A percentile compares a stretch with the other conserved stretches of the same genome.
Conservation (phyloP, 2,329 filamentous ascomycete genomes). For the Chaetomium sp. region DNA sequence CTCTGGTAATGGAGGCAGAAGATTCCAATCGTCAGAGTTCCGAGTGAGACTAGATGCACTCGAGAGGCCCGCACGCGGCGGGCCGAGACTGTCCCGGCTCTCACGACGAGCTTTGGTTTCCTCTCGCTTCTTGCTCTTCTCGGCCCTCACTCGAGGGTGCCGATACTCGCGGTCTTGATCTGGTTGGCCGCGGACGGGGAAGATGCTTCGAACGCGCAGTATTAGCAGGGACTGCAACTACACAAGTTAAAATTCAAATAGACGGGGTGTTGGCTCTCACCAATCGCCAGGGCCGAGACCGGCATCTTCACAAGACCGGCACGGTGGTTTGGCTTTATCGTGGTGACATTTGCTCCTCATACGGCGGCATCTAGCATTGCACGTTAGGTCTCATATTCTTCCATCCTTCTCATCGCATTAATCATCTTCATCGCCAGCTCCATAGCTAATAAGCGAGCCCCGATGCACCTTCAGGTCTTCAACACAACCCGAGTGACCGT, state of each 20-base stretch:
- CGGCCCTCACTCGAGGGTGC: slow-evolving; percentile 45
- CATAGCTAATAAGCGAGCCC: too few species aligned
- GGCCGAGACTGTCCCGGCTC: slow-evolving; percentile 27
- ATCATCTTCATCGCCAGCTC: too few species aligned
- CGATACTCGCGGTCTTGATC: slow-evolving; percentile 51
- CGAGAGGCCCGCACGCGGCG: slow-evolving; percentile 7
- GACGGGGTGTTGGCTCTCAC: slow-evolving; percentile 30
- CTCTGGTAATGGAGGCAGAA: slow-evolving; percentile 42
- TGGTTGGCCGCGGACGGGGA: slow-evolving; percentile 46
- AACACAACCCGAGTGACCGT: too few species aligned
- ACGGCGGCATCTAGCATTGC: slow-evolving; percentile 41
- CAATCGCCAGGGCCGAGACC: slow-evolving; percentile 44
- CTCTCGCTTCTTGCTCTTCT: slow-evolving; percentile 39
- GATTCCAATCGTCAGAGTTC: slow-evolving; percentile 40
- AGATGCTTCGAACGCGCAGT: slow-evolving; percentile 34
- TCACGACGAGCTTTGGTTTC: slow-evolving; percentile 32
- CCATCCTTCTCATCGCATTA: too few species aligned
- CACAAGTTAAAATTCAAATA: not conserved
- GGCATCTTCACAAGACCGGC: slow-evolving; percentile 45
- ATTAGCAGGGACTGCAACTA: slow-evolving; percentile 7
- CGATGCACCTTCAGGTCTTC: too few species aligned
- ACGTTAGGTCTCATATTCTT: not conserved
- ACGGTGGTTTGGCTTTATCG: slow-evolving; percentile 42
- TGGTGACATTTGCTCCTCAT: slow-evolving; percentile 52
- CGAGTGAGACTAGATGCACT: slow-evolving; percentile 19